Evolutionary conservation across 495 filamentous ascomycete species (phyloP).

Genomic region (Geopyxis carbonaria): DNA sequence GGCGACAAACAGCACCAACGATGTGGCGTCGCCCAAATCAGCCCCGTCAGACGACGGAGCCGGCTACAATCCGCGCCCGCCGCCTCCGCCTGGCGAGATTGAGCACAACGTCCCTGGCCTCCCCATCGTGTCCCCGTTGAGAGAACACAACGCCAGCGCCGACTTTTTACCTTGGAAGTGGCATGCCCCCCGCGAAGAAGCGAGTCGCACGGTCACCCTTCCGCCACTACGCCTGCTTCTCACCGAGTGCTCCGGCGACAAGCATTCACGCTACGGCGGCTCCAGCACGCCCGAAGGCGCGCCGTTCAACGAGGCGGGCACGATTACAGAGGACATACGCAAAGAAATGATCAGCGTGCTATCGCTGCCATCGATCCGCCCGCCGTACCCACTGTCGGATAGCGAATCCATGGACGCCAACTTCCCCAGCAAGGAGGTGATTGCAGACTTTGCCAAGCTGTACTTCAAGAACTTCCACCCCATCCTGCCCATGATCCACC

Average conservation of each 20-base stretch:
- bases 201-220: constrained; percentile 19
- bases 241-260: constrained; percentile 3
- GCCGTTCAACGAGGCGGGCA: not conserved
- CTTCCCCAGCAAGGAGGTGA: constrained; percentile 19
- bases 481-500: constrained; percentile 26
- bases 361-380: constrained; percentile 18
- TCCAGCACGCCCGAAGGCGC: constrained; percentile 5
- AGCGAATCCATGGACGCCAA: constrained; percentile 17
- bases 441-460: constrained; percentile 22
- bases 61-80: not conserved
- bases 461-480: constrained; percentile 26
- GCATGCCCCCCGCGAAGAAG: constrained; percentile 14
- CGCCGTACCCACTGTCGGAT: constrained; percentile 15
- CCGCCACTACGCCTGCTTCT: constrained; percentile 23
- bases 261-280: constrained; percentile 7
- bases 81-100: not conserved
- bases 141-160: constrained; percentile 17
- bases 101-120: constrained; percentile 9
- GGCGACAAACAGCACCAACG: not conserved
- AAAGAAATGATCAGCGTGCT: constrained; percentile 21
- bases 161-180: constrained; percentile 24
- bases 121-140: constrained; percentile 21
- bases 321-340: constrained; percentile 19
- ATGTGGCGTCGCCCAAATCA: not conserved
- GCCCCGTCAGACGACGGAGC: not conserved